Base-by-base conservation (phyloP, 345 rosid genomes). In the Tarenaya hassleriana region DNA sequence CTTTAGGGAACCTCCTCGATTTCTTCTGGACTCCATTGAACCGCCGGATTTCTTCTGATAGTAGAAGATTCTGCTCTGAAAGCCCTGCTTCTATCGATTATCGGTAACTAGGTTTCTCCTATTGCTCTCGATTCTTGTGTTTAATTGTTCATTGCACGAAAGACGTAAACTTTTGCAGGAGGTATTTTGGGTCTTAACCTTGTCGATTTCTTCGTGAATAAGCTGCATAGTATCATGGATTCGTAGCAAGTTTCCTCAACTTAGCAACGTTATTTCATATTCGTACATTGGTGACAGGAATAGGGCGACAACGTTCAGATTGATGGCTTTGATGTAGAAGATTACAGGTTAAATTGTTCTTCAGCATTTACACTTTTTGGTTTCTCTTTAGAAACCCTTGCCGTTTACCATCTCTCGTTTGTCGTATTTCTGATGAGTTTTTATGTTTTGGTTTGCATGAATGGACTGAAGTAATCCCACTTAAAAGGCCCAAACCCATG, bases 311-410 rank as follows among this genome's bases (percentile, higher is more conserved):
- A 1, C 8, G 34, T 75, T 33, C 82, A 84, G 55, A 55, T 84
- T 19, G 84, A 84, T 59, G 94, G 94, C 4, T 73, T 78, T 58
- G 88, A 84, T 54, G 73, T 79, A 12, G 88, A 84, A 12, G 88
- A 84, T 48, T 84, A 79, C 43, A 84, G 86, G 80, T 88, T 78
- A 66, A 69, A 75, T 18, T 16, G 5, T 41, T 58, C 4, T 13
- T 53, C 29, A 24, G 29, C 29, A 24, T 24, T 24, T 24, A 39
- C 42, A 11, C 3, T 11, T 39, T 8, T 16, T 10, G 16, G 48
- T 13, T 10, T 35, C 3, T n/a, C 20, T 47, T 62, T 39, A 44
- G 54, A 32, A 57, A 21, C 20, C 27, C 5, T 7, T 41, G 17
- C 3, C 15, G 7, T 10, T 11, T 14, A 4, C 41, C 27, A 19